These are phyloP conservation scores for Gossypium stocksii DNA, from an alignment of 345 rosid species.

Conservation along the genomic window DNA sequence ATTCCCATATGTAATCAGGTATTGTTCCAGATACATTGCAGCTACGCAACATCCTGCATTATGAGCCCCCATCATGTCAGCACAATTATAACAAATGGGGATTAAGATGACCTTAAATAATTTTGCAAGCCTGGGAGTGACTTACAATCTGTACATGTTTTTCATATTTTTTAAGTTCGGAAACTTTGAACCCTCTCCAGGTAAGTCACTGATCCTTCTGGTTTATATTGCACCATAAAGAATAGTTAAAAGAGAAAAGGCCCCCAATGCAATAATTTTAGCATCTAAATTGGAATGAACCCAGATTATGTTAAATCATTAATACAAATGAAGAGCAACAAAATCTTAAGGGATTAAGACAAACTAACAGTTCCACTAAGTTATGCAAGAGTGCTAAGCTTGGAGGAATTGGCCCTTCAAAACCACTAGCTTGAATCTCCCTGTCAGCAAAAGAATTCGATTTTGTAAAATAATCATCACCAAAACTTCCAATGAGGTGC, in stretches of 20 bases:
- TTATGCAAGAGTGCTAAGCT: slow-evolving; percentile 28
- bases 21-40: slow-evolving; percentile 38
- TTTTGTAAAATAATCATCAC: too few relatives aligned
- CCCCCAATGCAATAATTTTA: neutral
- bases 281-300: too few relatives aligned
- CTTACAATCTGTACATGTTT: slow-evolving; percentile 34
- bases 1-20: slow-evolving; percentile 20
- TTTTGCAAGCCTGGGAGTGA: neutral
- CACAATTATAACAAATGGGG: neutral
- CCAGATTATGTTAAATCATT: too few relatives aligned
- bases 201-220: slow-evolving; percentile 53
- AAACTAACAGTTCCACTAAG: slow-evolving; percentile 39
- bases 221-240: neutral
- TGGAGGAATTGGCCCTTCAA: slow-evolving; percentile 51
- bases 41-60: slow-evolving; percentile 38
- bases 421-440: slow-evolving; percentile 54
- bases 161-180: slow-evolving; percentile 30
- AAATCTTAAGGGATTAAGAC: neutral
- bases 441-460: slow-evolving; percentile 16
- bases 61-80: neutral
- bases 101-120: neutral
- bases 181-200: slow-evolving; percentile 36
- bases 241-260: neutral
- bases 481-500: neutral
- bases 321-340: too few relatives aligned